Evolutionary conservation across 2,329 filamentous ascomycete species (phyloP), one percentile per base, ranked within the genome.

Genomic region (Ophiostoma perfectum): DNA sequence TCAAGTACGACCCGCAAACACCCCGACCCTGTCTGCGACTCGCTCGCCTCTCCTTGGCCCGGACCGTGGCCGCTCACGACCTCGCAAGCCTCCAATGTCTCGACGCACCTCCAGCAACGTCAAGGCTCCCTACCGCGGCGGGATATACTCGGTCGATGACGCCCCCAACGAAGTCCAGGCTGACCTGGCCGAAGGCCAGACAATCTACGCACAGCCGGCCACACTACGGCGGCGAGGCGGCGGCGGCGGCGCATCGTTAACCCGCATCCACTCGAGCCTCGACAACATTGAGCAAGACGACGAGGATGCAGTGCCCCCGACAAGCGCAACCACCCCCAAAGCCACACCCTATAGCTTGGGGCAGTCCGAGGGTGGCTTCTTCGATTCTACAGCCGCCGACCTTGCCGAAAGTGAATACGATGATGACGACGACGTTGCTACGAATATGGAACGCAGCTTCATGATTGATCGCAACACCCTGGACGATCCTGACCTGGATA

Each of bases 71-170:
- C 82, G 82, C 63, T 76, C 78, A 38, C 82, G 84, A 72, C 82
- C 88, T 14, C 88, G 86, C 76, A 96, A 94, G 77, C 92, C 92
- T 18, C 80, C 85, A 11, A 86, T 94, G 78, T 78, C 85, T 69
- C 89, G 92, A 73, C 88, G 92, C 70, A 83, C 88, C 69, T 94
- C 92, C 1, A 92, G 92, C 38, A 91, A 86, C 68, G 78, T 78
- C 7, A 83, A 87, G 74, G 87, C 87, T 55, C 93, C 92, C 2
- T 87, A 94, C 76, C 89, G 92, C 67, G 91, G 93, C 42, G 90
- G 91, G 71, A 84, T 94, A 70, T 98, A 96, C 79, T 97, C 93
- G 0, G 92, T 92, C 64, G 93, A 98, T 76, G 94, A 98, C 77
- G 93, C 92, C 75, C 82, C 88, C 38, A 84, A 87, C 72, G 94